Evolutionary conservation across 192 early-diverging fungal species (phyloP), one percentile per base, ranked within the genome.

Genomic region (Coemansia nantahalensis): DNA sequence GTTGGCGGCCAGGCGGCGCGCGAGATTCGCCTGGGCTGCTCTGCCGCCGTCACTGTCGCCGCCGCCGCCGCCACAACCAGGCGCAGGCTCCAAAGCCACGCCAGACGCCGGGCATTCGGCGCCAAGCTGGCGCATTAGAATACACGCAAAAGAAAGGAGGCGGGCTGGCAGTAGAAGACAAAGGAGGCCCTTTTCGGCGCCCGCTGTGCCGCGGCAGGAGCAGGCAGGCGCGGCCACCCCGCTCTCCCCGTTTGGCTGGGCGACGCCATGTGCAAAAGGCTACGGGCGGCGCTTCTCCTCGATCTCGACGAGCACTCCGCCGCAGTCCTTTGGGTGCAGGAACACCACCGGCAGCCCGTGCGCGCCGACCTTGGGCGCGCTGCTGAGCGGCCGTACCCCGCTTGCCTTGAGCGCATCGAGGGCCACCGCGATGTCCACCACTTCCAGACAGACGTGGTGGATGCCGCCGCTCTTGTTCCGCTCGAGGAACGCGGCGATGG

Each of bases 381-480:
- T 79, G 54, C 77, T 83, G 19, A 92, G 70, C 35, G 82, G 58
- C 37, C 87, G 76, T 34, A 92, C 71, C 15, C 80, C 79, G 51
- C 80, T 79, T 9, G 58, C 74, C 58, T 68, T 84, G 36, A 92
- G 67, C 28, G 83, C 80, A n/a, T 62, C 72, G 12, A 92, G 76
- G 3, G 90, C 88, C 30, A 68, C 71, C 24, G 59, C 48, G 17
- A 92, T 82, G 63, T 92, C 75, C 39, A 86, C 75, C 24, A 89
- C 86, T 56, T 90, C 83, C 37, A 90, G 77, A 65, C 90, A 92
- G 41, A 92, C 78, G 65, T 91, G 90, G 52, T 92, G 90, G 57
- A 92, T 87, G 14, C 90, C 88, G 17, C 90, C 90, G 34, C 68
- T 76, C 56, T 80, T 83, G 72, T 92, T 92, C 62, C 89, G 90